Evolutionary conservation across 129 eudicot species (phyloP).

Genomic region (Lactuca sativa): DNA sequence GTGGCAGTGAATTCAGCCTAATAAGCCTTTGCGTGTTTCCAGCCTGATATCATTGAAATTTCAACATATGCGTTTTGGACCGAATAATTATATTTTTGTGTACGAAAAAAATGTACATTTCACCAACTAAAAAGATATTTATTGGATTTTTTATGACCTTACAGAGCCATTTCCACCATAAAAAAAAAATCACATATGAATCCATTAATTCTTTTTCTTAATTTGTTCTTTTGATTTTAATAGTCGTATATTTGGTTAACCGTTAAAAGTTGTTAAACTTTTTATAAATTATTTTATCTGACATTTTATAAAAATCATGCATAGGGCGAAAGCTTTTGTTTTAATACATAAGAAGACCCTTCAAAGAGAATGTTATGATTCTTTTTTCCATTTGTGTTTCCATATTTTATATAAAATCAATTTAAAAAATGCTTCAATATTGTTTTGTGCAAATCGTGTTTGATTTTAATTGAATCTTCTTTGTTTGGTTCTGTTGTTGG

Average conservation of each 20-base stretch:
- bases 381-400: constrained; percentile 9
- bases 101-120: constrained; percentile 8
- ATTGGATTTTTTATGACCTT: background rate
- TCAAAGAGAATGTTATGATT: constrained; percentile 18
- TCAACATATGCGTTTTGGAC: constrained; percentile 12
- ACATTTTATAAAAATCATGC: background rate
- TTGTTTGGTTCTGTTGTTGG: background rate
- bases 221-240: no score
- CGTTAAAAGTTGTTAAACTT: no score
- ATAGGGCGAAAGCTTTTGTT: background rate
- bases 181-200: constrained; percentile 28
- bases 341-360: background rate
- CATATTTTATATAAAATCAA: background rate
- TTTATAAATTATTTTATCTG: no score
- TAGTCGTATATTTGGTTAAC: background rate
- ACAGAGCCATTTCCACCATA: constrained; percentile 16
- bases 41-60: background rate
- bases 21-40: background rate
- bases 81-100: constrained; percentile 10
- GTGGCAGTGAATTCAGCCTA: background rate
- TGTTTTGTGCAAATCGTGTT: background rate
- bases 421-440: background rate
- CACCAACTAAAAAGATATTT: constrained; percentile 31
- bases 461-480: background rate
- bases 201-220: no score